Percentiles rank a stretch among this genome's conserved stretches.
Conservation (phyloP, 306 rosid genomes). For the Glycyrrhiza uralensis region DNA sequence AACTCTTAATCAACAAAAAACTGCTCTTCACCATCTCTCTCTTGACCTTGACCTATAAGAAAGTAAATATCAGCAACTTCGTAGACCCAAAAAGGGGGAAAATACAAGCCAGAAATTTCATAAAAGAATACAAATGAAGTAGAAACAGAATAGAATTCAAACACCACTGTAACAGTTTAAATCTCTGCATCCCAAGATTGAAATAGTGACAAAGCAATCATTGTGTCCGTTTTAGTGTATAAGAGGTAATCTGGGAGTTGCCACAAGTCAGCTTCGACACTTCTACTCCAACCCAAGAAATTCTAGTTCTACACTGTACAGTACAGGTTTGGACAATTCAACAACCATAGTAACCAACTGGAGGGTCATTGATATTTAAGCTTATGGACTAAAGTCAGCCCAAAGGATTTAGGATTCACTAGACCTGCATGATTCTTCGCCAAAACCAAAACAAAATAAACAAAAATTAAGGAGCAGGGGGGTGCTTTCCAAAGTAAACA, state of each 20-base stretch:
- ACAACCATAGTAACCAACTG: background rate
- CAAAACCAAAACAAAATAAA: background rate
- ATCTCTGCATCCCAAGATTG: background rate
- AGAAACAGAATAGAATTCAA: background rate
- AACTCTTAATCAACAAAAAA: conserved; percentile 3
- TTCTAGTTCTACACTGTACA: background rate
- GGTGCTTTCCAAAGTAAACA: background rate
- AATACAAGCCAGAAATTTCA: background rate
- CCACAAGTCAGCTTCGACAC: background rate
- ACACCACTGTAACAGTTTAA: background rate
- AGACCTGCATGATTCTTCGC: background rate
- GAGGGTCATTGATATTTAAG: background rate
- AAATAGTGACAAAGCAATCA: background rate
- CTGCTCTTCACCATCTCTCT: conserved; percentile 30
- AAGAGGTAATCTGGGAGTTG: background rate
- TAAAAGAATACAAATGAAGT: background rate
- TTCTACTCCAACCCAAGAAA: background rate
- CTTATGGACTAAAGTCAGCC: background rate
- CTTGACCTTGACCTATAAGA: conserved; percentile 26
- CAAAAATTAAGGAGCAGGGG: background rate
- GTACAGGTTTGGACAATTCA: background rate
- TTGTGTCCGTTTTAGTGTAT: background rate
- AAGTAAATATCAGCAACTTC: background rate
- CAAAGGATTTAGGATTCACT: background rate
- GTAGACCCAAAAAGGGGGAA: background rate